phyloP scores from a whole-genome alignment of 1,284 basidiomycete genomes.

The Sanguinoderma infundibulare region DNA sequence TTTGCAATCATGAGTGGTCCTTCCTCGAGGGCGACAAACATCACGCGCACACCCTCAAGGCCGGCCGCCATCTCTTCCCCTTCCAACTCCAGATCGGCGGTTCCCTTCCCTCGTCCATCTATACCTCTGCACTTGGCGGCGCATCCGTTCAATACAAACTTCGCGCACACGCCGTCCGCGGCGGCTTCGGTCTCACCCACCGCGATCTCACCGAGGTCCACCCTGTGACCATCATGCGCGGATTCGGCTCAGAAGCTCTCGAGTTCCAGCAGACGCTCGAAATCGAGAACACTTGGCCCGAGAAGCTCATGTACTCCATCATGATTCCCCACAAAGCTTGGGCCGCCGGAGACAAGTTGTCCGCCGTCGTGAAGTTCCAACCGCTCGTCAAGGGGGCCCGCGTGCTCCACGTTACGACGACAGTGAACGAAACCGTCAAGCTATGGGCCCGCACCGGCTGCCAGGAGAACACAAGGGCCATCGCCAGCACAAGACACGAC shows the following conservation, averaged over 20 bases:
- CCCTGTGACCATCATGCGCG: slow-evolving; percentile 73
- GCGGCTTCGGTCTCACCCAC: slow-evolving; percentile 60
- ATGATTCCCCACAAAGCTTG: slow-evolving; percentile 90
- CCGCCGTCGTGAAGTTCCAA: slow-evolving; percentile 84
- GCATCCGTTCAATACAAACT: slow-evolving; percentile 86
- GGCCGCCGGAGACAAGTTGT: slow-evolving; percentile 86
- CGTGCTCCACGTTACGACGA: slow-evolving; percentile 70
- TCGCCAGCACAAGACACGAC: slow-evolving; percentile 73
- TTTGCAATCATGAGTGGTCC: slow-evolving; percentile 89
- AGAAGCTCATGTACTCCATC: slow-evolving; percentile 92
- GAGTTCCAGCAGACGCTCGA: slow-evolving; percentile 96
- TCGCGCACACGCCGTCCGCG: slow-evolving; percentile 78
- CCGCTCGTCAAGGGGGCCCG: slow-evolving; percentile 85
- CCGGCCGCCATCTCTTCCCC: slow-evolving; percentile 86
- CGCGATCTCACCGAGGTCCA: slow-evolving; percentile 70
- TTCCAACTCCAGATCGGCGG: slow-evolving; percentile 86
- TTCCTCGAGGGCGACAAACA: slow-evolving; percentile 81
- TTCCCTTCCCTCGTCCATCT: slow-evolving; percentile 78
- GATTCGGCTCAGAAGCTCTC: slow-evolving; percentile 80
- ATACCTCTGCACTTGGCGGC: slow-evolving; percentile 59
- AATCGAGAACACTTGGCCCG: slow-evolving; percentile 95
- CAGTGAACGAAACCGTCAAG: slow-evolving; percentile 80
- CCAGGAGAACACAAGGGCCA: slow-evolving; percentile 68
- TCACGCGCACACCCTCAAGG: slow-evolving; percentile 86
- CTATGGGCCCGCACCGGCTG: slow-evolving; percentile 56